These are phyloP conservation scores for Epichloe aotearoae DNA, from an alignment of 2,329 filamentous ascomycete species.

Conservation along the genomic window DNA sequence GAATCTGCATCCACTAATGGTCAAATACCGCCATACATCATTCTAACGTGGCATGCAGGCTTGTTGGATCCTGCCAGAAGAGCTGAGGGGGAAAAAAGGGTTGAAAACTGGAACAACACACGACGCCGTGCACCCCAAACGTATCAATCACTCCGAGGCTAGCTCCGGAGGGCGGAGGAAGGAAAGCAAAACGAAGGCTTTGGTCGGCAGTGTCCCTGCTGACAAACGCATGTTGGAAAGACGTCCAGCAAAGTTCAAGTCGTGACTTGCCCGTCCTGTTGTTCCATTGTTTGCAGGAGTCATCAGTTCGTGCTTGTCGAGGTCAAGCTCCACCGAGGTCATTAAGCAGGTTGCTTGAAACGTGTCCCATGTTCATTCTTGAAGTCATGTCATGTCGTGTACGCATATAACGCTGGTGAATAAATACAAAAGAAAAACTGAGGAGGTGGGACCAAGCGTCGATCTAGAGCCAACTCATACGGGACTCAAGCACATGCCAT, in stretches of 20 bases:
- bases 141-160: not conserved
- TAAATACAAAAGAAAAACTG: slow-evolving; percentile 6
- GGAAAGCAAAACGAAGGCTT: not conserved
- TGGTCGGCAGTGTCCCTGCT: not conserved
- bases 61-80: not conserved
- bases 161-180: not conserved
- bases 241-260: not conserved
- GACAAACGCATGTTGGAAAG: not conserved
- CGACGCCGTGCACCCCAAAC: not conserved
- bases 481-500: not conserved
- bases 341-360: not conserved
- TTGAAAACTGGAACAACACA: not conserved
- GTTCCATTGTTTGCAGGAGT: no score
- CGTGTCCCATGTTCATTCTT: not conserved
- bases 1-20: not conserved
- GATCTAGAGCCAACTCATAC: not conserved
- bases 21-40: not conserved
- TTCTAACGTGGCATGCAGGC: slow-evolving; percentile 2
- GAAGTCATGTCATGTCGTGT: not conserved
- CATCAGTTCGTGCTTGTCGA: not conserved
- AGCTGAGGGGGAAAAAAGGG: not conserved
- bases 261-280: not conserved
- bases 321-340: not conserved
- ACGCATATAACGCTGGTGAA: slow-evolving; percentile 7
- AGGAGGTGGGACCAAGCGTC: not conserved